Conservation (phyloP, 2,329 filamentous ascomycete genomes). For the Gyromitra esculenta region DNA sequence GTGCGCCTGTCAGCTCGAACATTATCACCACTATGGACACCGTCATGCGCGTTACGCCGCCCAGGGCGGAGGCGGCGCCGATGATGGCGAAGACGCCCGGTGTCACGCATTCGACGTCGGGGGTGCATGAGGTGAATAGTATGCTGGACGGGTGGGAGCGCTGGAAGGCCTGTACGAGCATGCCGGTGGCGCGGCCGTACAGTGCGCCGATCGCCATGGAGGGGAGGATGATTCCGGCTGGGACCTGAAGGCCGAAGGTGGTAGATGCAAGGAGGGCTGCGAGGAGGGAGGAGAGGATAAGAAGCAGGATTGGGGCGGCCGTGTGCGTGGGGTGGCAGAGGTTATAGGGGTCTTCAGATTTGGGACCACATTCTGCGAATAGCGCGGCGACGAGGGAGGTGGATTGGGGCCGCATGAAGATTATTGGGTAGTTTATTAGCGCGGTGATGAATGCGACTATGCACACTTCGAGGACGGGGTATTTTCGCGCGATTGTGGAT, state of each 20-base stretch:
- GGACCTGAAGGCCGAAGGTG: constrained; percentile 93
- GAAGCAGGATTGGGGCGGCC: constrained; percentile 82
- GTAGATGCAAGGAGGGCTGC: constrained; percentile 86
- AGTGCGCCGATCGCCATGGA: constrained; percentile 96
- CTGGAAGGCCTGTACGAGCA: constrained; percentile 89
- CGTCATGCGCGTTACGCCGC: constrained; percentile 93
- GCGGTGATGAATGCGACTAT: constrained; percentile 83
- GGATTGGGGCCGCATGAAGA: constrained; percentile 92
- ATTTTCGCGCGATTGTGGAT: constrained; percentile 70
- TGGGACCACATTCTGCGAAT: constrained; percentile 86
- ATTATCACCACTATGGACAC: constrained; percentile 99
- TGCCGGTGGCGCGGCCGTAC: constrained; percentile 86
- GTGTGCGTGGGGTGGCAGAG: constrained; percentile 76
- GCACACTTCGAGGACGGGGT: constrained; percentile 81
- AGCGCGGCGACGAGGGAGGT: constrained; percentile 91
- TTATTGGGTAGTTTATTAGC: constrained; percentile 91
- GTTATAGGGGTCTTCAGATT: constrained; percentile 85
- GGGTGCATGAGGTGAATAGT: constrained; percentile 81
- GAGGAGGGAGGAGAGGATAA: constrained; percentile 82
- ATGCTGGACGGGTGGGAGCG: constrained; percentile 78
- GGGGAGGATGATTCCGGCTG: constrained; percentile 92
- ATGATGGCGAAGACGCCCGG: constrained; percentile 97
- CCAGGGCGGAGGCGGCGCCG: constrained; percentile 91
- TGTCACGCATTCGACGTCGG: constrained; percentile 86
- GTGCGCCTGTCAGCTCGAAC: constrained; percentile 95